Percentiles rank a stretch among this genome's conserved stretches.
These are phyloP conservation scores for Hypoxylon trugodes DNA, from an alignment of 495 filamentous ascomycete species.

Conservation along the genomic window DNA sequence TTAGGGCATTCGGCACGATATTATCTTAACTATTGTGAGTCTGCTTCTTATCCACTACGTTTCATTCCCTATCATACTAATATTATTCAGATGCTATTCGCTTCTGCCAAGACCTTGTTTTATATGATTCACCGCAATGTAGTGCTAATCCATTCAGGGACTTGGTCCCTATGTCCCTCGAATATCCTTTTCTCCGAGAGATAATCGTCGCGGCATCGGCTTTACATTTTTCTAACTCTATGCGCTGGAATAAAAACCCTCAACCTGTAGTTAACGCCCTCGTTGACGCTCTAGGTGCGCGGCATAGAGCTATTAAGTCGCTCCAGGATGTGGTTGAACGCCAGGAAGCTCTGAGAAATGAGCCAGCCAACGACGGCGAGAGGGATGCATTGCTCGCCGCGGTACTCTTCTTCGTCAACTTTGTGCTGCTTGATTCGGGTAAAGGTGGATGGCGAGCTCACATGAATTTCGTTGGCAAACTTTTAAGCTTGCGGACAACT, in stretches of 20 bases:
- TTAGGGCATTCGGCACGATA: slow-evolving; percentile 49
- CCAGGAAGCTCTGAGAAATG: background rate
- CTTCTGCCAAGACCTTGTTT: slow-evolving; percentile 62
- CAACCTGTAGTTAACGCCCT: slow-evolving; percentile 35
- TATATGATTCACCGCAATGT: slow-evolving; percentile 56
- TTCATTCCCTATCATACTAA: slow-evolving; percentile 3
- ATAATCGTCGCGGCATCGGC: slow-evolving; percentile 64
- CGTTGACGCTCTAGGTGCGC: slow-evolving; percentile 59
- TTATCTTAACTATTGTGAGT: slow-evolving; percentile 54
- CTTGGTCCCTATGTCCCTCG: slow-evolving; percentile 55
- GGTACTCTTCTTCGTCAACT: slow-evolving; percentile 65
- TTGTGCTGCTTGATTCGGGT: slow-evolving; percentile 65
- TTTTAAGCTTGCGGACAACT: slow-evolving; percentile 44
- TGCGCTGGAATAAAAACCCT: slow-evolving; percentile 19
- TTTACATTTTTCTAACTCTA: slow-evolving; percentile 58
- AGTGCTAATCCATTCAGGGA: slow-evolving; percentile 60
- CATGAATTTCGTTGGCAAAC: slow-evolving; percentile 56
- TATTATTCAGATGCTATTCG: slow-evolving; percentile 54
- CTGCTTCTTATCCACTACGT: background rate
- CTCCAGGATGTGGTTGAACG: slow-evolving; percentile 47
- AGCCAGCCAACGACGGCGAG: slow-evolving; percentile 41
- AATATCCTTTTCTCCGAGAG: slow-evolving; percentile 56
- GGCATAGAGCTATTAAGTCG: slow-evolving; percentile 57
- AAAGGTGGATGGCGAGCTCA: slow-evolving; percentile 64
- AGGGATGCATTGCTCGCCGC: slow-evolving; percentile 57